phyloP scores from a whole-genome alignment of 176 grass and related monocot species.

The Oryza brachyantha region DNA sequence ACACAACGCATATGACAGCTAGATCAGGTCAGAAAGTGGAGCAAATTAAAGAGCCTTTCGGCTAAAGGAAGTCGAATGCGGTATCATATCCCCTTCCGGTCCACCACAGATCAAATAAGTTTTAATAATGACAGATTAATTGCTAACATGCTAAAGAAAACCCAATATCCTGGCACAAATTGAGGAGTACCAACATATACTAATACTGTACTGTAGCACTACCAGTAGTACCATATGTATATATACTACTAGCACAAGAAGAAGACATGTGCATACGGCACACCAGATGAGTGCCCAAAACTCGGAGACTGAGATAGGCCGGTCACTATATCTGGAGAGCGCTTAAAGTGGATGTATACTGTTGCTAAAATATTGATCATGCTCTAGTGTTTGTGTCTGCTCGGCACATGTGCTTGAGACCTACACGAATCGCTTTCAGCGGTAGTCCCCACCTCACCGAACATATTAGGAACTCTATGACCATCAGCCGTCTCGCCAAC shows the following conservation, averaged over 20 bases:
- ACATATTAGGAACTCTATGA: conserved; percentile 32
- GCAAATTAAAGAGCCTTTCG: conserved; percentile 20
- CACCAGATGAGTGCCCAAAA: neutral
- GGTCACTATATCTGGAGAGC: neutral
- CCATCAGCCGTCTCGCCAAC: conserved; percentile 22
- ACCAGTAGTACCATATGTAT: neutral
- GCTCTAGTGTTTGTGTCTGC: neutral
- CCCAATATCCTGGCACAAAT: conserved; percentile 19
- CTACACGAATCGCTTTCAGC: conserved; percentile 18
- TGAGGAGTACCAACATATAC: neutral
- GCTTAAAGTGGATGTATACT: neutral
- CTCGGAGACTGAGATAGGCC: neutral
- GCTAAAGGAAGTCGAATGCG: conserved; percentile 27
- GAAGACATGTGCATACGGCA: no score
- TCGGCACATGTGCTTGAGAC: conserved; percentile 16
- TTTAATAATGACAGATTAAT: no score
- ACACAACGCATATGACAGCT: conserved; percentile 25
- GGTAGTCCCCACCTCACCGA: conserved; percentile 10
- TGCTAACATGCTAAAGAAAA: neutral
- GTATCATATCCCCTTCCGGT: neutral
- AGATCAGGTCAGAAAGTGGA: conserved; percentile 30
- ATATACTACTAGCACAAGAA: neutral
- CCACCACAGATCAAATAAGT: conserved; percentile 13
- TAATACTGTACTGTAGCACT: neutral
- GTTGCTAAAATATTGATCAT: neutral